Evolutionary conservation across 441 rosid species (phyloP).

Genomic region (Jatropha multifida): DNA sequence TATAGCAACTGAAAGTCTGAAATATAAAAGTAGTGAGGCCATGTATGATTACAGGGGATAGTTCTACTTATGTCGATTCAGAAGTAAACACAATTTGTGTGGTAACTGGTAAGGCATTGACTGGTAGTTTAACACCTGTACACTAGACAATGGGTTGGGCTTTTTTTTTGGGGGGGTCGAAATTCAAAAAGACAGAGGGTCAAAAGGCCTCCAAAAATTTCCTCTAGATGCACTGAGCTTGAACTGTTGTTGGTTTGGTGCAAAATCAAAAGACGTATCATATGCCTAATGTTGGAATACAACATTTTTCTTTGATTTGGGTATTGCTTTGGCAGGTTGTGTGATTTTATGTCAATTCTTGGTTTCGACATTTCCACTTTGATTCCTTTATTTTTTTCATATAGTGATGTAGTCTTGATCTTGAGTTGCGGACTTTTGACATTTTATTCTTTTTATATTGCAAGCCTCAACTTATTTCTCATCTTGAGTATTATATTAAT

Average conservation of each 20-base stretch:
- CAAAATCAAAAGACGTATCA: neutral
- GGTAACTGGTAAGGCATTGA: no score
- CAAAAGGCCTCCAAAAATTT: neutral
- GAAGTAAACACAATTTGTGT: no score
- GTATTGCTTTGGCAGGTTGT: neutral
- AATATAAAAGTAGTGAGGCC: no score
- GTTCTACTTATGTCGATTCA: neutral
- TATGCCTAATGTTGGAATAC: neutral
- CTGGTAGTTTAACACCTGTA: neutral
- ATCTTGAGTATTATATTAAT: no score
- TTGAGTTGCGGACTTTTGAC: no score
- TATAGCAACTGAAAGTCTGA: neutral
- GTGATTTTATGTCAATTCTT: neutral
- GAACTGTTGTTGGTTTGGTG: neutral
- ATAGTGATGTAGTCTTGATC: no score
- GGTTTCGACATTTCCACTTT: neutral
- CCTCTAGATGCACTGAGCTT: neutral
- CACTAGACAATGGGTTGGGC: neutral
- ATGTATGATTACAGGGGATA: neutral
- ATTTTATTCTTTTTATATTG: no score
- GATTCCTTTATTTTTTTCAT: neutral
- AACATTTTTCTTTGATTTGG: neutral
- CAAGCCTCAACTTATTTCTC: no score
- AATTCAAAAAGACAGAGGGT: neutral
- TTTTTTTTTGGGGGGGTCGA: neutral